Conservation (phyloP, 768 basidiomycete genomes). For the Tricholoma saponaceum region DNA sequence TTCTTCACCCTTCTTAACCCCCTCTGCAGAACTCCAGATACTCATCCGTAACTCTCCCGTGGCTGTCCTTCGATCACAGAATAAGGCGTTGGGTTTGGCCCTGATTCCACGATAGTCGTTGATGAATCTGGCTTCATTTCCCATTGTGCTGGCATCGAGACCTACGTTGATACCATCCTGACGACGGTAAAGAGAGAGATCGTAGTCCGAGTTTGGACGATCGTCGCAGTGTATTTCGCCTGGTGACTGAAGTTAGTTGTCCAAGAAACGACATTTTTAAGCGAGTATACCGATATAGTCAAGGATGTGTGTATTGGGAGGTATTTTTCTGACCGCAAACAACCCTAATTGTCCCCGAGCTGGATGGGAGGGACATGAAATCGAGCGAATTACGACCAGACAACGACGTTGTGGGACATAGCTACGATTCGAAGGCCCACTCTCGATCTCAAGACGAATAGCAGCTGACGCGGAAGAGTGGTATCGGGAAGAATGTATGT, state of each 20-base stretch:
- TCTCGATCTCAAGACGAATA: conserved; percentile 36
- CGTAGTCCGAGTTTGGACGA: conserved; percentile 77
- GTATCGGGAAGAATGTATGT: conserved; percentile 46
- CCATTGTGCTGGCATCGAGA: conserved; percentile 68
- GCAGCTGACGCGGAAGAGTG: conserved; percentile 53
- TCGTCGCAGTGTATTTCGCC: conserved; percentile 83
- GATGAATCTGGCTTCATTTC: conserved; percentile 86
- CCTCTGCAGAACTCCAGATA: conserved; percentile 59
- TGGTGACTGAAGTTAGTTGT: conserved; percentile 15
- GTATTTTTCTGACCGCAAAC: conserved; percentile 73
- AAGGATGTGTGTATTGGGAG: conserved; percentile 60
- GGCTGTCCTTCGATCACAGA: conserved; percentile 50
- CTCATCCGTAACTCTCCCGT: conserved; percentile 72
- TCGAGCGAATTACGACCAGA: conserved; percentile 52
- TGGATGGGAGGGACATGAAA: conserved; percentile 61
- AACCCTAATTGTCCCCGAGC: conserved; percentile 76
- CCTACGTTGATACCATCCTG: conserved; percentile 61
- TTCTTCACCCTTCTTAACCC: conserved; percentile 77
- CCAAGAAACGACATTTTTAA: not conserved
- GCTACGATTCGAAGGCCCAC: conserved; percentile 7
- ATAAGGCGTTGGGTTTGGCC: conserved; percentile 64
- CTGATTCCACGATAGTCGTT: conserved; percentile 88
- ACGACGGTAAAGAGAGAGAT: conserved; percentile 71
- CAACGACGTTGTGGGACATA: conserved; percentile 13
- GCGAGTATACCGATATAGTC: conserved; percentile 57